A percentile compares a stretch with the other conserved stretches of the same genome.
These are phyloP conservation scores for Dioszegia aurantiaca DNA, from an alignment of 768 basidiomycete genomes.

Conservation along the genomic window DNA sequence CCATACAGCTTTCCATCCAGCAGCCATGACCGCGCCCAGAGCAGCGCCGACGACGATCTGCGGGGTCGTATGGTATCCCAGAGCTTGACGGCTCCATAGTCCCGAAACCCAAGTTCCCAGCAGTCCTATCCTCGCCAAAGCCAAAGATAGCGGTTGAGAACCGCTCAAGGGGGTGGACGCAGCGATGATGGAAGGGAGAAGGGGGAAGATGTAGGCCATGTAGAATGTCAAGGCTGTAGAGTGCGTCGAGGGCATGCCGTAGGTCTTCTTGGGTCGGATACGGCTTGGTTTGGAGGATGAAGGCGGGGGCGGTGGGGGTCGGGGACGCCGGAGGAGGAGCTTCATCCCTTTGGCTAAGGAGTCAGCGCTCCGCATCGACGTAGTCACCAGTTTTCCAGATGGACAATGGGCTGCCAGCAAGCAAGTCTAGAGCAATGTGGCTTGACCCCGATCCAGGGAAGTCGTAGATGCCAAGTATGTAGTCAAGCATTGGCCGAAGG, in stretches of 20 bases:
- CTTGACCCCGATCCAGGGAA: too few relatives aligned
- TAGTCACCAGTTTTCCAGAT: too few relatives aligned
- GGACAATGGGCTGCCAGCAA: too few relatives aligned
- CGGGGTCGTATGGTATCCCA: conserved; percentile 48
- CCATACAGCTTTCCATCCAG: conserved; percentile 34
- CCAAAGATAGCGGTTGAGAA: background rate
- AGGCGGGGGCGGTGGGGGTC: conserved; percentile 45
- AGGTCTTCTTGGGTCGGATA: conserved; percentile 51
- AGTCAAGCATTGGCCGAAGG: too few relatives aligned
- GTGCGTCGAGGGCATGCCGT: conserved; percentile 57
- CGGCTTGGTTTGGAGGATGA: conserved; percentile 20
- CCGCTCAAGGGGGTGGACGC: background rate
- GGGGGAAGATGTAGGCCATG: conserved; percentile 50
- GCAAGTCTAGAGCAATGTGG: too few relatives aligned
- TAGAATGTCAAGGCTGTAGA: conserved; percentile 55
- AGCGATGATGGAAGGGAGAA: conserved; percentile 15
- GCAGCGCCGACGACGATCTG: conserved; percentile 39
- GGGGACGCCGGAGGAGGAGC: conserved; percentile 48
- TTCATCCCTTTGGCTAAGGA: conserved; percentile 53
- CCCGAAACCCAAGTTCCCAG: conserved; percentile 34
- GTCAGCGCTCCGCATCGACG: too few relatives aligned
- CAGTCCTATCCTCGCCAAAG: conserved; percentile 8
- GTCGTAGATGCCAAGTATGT: too few relatives aligned
- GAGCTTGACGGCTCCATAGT: conserved; percentile 36
- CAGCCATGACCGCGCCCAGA: conserved; percentile 31